Conservation (phyloP, 1,139 yeast genomes). For the Scheffersomyces parashehatae region DNA sequence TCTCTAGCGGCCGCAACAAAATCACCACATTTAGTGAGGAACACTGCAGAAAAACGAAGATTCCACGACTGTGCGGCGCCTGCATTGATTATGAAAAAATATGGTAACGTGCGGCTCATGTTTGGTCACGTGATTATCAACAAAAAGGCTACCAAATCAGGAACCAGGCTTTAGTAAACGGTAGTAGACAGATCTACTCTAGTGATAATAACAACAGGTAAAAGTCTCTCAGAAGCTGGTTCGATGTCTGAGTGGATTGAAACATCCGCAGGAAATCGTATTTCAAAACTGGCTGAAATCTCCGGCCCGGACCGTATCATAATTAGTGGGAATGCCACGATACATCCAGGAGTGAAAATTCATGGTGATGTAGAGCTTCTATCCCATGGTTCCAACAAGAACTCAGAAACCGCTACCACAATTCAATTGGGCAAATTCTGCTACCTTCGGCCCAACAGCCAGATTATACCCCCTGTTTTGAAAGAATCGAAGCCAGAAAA, state of each 20-base stretch:
- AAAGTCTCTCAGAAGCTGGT: too few relatives aligned
- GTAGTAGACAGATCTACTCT: too few relatives aligned
- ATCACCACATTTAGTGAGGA: too few relatives aligned
- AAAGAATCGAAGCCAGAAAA: slow-evolving; percentile 5
- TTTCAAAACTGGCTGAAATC: slow-evolving; percentile 47
- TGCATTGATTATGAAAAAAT: too few relatives aligned
- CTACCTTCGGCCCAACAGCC: slow-evolving; percentile 30
- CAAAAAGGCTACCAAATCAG: too few relatives aligned
- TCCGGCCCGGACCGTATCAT: slow-evolving; percentile 25
- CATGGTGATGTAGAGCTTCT: slow-evolving; percentile 19
- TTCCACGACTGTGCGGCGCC: too few relatives aligned
- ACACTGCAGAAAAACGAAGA: too few relatives aligned
- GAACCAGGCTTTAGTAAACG: too few relatives aligned
- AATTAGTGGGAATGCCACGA: slow-evolving; percentile 37
- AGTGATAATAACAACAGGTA: too few relatives aligned
- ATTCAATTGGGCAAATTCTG: slow-evolving; percentile 58
- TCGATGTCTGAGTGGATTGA: slow-evolving; percentile 34
- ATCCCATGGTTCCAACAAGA: slow-evolving; percentile 1
- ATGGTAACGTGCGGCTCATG: too few relatives aligned
- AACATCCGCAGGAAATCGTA: slow-evolving; percentile 56
- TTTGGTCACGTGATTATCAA: too few relatives aligned
- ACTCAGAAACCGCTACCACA: slow-evolving; percentile 18
- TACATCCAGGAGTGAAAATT: slow-evolving; percentile 21
- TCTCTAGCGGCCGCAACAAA: too few relatives aligned
- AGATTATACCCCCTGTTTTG: slow-evolving; percentile 34